A percentile compares a stretch with the other conserved stretches of the same genome.
These are phyloP conservation scores for Dictyostelium brefeldianum DNA, from an alignment of 78 protist species.

Conservation along the genomic window DNA sequence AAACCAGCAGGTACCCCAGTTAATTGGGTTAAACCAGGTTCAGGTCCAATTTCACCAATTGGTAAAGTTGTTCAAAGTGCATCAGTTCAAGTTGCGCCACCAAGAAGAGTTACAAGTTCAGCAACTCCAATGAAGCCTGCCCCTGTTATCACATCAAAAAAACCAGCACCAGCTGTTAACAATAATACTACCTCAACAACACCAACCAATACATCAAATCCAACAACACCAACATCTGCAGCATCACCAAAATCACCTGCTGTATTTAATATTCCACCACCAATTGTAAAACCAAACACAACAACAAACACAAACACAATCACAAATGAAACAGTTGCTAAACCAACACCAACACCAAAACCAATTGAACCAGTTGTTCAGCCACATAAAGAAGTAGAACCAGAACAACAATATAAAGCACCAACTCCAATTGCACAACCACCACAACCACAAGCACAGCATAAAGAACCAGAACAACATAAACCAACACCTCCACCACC, in stretches of 20 bases:
- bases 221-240: constrained; percentile 33
- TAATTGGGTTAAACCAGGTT: constrained; percentile 54
- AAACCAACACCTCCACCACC: not conserved
- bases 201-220: not conserved
- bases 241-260: constrained; percentile 20
- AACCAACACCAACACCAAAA: not conserved
- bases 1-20: constrained; percentile 35
- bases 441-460: constrained; percentile 6
- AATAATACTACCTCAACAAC: too few relatives aligned
- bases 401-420: not conserved
- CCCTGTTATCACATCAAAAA: not conserved
- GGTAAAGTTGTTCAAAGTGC: constrained; percentile 71
- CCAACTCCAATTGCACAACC: constrained; percentile 4
- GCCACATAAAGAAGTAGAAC: not conserved
- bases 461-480: not conserved
- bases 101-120: constrained; percentile 42
- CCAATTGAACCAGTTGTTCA: constrained; percentile 13
- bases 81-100: constrained; percentile 34
- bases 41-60: constrained; percentile 34
- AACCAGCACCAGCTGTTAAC: constrained; percentile 18
- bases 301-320: not conserved
- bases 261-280: constrained; percentile 17
- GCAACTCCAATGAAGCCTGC: constrained; percentile 33
- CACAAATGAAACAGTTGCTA: not conserved
- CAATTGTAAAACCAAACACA: constrained; percentile 20